phyloP scores from a whole-genome alignment of 306 rosid species.

The Quercus robur region DNA sequence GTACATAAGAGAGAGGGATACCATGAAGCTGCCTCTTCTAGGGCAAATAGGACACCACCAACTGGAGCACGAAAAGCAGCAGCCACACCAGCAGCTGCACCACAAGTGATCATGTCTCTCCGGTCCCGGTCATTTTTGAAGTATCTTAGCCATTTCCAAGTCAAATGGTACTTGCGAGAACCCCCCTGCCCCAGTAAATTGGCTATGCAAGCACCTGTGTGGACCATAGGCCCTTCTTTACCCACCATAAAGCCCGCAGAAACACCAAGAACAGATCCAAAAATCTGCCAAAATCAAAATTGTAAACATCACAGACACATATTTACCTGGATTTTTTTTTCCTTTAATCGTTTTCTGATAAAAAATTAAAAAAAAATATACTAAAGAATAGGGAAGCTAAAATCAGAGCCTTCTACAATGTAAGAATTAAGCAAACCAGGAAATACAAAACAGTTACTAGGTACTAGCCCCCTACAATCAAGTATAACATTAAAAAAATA shows the following conservation, averaged over 20 bases:
- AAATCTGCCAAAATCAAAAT: slow-evolving; percentile 51
- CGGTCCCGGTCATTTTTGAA: slow-evolving; percentile 91
- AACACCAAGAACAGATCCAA: slow-evolving; percentile 84
- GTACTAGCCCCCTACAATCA: too few species aligned
- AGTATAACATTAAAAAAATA: too few species aligned
- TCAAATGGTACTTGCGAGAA: slow-evolving; percentile 68
- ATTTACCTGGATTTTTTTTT: too few species aligned
- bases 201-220: slow-evolving; percentile 94
- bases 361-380: too few species aligned
- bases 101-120: slow-evolving; percentile 90
- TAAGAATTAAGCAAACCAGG: too few species aligned
- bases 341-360: too few species aligned
- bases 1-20: slow-evolving; percentile 29
- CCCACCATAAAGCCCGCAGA: slow-evolving; percentile 92
- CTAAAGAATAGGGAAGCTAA: too few species aligned
- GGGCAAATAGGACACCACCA: slow-evolving; percentile 93
- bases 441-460: too few species aligned
- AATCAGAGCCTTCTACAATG: too few species aligned
- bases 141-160: slow-evolving; percentile 72
- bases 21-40: slow-evolving; percentile 99
- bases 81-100: slow-evolving; percentile 97
- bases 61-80: slow-evolving; percentile 96
- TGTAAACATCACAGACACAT: neutral
- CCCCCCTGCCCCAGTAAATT: slow-evolving; percentile 86
- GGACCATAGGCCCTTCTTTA: slow-evolving; percentile 98